Base-by-base conservation (phyloP, 1,284 basidiomycete species). In the Cutaneotrichosporon cavernicola region DNA sequence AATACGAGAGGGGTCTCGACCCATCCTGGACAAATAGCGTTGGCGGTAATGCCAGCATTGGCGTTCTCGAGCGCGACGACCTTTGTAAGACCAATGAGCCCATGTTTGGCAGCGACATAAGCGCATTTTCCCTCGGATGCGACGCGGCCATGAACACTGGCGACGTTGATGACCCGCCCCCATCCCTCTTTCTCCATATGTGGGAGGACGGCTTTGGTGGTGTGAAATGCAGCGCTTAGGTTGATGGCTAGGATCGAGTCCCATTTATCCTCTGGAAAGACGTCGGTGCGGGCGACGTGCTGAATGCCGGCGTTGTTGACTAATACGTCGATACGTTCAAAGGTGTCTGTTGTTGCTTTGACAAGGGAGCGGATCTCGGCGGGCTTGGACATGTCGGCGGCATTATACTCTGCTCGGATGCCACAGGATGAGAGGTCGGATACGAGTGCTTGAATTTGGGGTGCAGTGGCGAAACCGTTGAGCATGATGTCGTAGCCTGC, bases 401-500 rank as follows among this genome's bases (percentile, higher is more conserved):
- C 7, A 11, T 43, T 47, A 56, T 61, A 53, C 5, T 5, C 9
- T 7, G 52, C 38, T 13, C 26, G 21, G 0, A 58, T 51, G 26
- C 56, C 56, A 21, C 36, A 9, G 16, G 49, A 11, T 2, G 32
- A 2, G 40, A 61, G 43, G 16, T 26, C 49, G 18, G 21, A 5
- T 21, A n/a, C 6, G 34, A 55, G 16, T 5, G 18, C 56, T 14
- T 18, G 50, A 26, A 61, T 59, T 3, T 21, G 56, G 2, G n/a
- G 4, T 0, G 50, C 26, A 40, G 40, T 26, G 11, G 60, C 64
- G 30, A 65, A 65, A 26, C 92, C 91, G 55, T 92, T 87, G 56
- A 98, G 84, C 55, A 97, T 80, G 40, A 98, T 82, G 72, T 96
- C 95, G 85, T 94, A 98, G 1, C 94, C 94, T 43, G 88, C 87